Conservation (phyloP, 306 rosid species). For the Cicer cuneatum region DNA sequence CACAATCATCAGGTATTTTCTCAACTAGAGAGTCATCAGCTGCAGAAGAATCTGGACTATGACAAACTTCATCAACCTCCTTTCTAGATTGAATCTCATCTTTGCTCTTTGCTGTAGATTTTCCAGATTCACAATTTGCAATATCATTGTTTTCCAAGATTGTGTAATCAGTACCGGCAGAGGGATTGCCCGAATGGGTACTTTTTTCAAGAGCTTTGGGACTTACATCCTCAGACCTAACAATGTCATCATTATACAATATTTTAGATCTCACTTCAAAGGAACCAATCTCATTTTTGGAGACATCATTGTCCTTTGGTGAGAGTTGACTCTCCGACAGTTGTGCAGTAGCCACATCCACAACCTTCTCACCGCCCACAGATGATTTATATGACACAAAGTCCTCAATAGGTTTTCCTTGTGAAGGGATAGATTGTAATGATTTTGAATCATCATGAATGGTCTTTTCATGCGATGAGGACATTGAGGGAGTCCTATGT, state of each 20-base stretch:
- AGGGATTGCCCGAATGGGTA: conserved; percentile 37
- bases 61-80: conserved; percentile 52
- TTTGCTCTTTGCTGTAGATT: conserved; percentile 43
- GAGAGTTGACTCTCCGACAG: conserved; percentile 43
- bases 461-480: conserved; percentile 39
- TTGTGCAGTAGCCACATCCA: conserved; percentile 41
- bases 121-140: conserved; percentile 34
- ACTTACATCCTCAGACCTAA: conserved; percentile 44
- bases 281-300: conserved; percentile 48
- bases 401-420: conserved; percentile 35
- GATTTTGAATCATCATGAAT: conserved; percentile 35
- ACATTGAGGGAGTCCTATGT: conserved; percentile 34
- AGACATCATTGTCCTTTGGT: conserved; percentile 33
- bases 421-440: conserved; percentile 42
- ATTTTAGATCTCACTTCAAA: conserved; percentile 47
- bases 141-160: conserved; percentile 24
- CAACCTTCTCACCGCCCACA: conserved; percentile 35
- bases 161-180: conserved; percentile 45
- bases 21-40: conserved; percentile 46
- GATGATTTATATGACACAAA: conserved; percentile 24
- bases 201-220: conserved; percentile 45
- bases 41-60: conserved; percentile 40
- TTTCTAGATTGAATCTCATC: conserved; percentile 40
- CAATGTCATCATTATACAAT: conserved; percentile 41
- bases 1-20: conserved; percentile 41